Base-by-base conservation (phyloP, 768 basidiomycete genomes). In the Agrocybe chaxingu region DNA sequence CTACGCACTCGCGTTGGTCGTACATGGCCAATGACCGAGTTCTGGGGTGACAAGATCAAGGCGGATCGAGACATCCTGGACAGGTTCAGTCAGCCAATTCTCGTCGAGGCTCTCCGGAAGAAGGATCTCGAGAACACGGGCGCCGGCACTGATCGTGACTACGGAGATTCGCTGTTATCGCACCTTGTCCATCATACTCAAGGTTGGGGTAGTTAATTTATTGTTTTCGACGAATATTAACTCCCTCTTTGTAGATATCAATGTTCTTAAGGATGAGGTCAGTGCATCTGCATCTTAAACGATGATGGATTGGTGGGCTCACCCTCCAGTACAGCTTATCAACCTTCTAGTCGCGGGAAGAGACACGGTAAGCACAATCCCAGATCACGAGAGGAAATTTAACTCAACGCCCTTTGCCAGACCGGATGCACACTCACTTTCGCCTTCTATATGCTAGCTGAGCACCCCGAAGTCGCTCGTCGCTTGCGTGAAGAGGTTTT, bases 331-430 rank as follows among this genome's bases (percentile, higher is more conserved):
- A 67, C 64, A 50, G 77, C 75, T 58, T 3, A 54, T 78, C 10
- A 79, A 79, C 55, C 74, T 80, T 39, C 59, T 77, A 10, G 65
- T 80, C n/a, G 77, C 78, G 8, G 77, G 76, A 9, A 67, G 77
- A 19, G 80, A 81, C 48, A 81, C 79, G 1, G 72, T 70, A 51
- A 12, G 66, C 49, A 8, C 19, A 6, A 19, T n/a, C 30, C 3
- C 1, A 2, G 29, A 38, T 39, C 11, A 10, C 29, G 12, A 3
- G 8, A 3, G 33, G 19, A 30, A 7, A 3, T 9, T 5, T 9
- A 11, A 13, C 29, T 24, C 33, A 3, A 3, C 4, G 3, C 8
- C 13, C 13, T 39, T 4, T 1, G 36, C 11, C 45, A 73, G 70
- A 77, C 75, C 6, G 67, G 73, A 8, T 65, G 65, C 12, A 64